Evolutionary conservation across 2,329 filamentous ascomycete species (phyloP).

Genomic region (Calonectria hongkongensis): DNA sequence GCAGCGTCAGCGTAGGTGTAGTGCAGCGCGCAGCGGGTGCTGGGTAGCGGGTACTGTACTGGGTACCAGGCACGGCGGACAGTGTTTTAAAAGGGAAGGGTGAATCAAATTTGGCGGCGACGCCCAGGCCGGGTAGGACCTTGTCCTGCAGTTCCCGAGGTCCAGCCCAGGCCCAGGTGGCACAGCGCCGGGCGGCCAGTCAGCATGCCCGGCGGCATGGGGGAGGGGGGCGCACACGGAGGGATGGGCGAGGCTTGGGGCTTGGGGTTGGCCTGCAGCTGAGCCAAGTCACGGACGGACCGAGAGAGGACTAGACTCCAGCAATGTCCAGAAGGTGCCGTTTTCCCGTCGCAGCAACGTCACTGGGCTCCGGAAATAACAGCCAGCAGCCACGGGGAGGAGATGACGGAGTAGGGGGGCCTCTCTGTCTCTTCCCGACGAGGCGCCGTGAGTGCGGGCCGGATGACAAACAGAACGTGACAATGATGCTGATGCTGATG

Average conservation of each 20-base stretch:
- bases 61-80: neutral
- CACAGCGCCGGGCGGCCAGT: slow-evolving; percentile 33
- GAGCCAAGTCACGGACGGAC: slow-evolving; percentile 17
- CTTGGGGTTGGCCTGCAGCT: slow-evolving; percentile 23
- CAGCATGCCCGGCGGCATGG: neutral
- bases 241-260: slow-evolving; percentile 21
- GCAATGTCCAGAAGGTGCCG: slow-evolving; percentile 9
- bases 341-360: slow-evolving; percentile 24
- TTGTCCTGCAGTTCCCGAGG: slow-evolving; percentile 29
- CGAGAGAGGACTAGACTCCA: slow-evolving; percentile 8
- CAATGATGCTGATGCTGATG: slow-evolving; percentile 6
- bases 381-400: slow-evolving; percentile 2
- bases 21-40: neutral
- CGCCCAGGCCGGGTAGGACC: slow-evolving; percentile 23
- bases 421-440: slow-evolving; percentile 7
- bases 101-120: slow-evolving; percentile 29
- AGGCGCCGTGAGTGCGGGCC: slow-evolving; percentile 11
- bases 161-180: slow-evolving; percentile 22
- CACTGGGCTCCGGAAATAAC: slow-evolving; percentile 30
- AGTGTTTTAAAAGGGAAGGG: slow-evolving; percentile 26
- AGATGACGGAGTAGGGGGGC: slow-evolving; percentile 8
- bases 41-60: neutral
- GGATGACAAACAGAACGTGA: slow-evolving; percentile 23
- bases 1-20: neutral
- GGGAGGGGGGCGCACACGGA: slow-evolving; percentile 6